phyloP scores from a whole-genome alignment of 1,284 basidiomycete genomes.

The Fomitiporia mediterranea region DNA sequence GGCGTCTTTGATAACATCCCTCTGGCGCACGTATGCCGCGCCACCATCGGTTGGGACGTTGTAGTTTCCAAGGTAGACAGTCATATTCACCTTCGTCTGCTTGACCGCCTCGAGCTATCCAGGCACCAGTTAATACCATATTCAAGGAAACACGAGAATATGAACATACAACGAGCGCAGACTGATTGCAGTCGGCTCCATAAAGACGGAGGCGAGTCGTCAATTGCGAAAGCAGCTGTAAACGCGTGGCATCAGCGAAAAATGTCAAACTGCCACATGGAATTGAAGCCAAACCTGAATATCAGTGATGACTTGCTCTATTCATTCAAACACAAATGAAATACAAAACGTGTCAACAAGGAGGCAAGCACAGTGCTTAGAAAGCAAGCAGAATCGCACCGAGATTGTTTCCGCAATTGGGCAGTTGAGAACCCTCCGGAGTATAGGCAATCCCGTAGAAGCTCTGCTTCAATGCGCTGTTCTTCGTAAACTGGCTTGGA shows the following conservation, averaged over 20 bases:
- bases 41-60: conserved; percentile 56
- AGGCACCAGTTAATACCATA: conserved; percentile 7
- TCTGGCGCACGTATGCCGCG: conserved; percentile 70
- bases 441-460: conserved; percentile 78
- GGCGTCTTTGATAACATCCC: conserved; percentile 58
- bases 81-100: conserved; percentile 85
- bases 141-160: no score
- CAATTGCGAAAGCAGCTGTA: conserved; percentile 53
- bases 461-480: conserved; percentile 52
- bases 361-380: conserved; percentile 2
- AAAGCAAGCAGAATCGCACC: conserved; percentile 30
- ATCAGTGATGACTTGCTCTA: conserved; percentile 19
- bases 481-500: conserved; percentile 61
- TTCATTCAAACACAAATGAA: background rate
- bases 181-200: conserved; percentile 55
- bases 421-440: conserved; percentile 50
- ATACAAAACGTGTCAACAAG: background rate
- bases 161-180: conserved; percentile 44
- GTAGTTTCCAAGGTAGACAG: conserved; percentile 84
- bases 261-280: background rate
- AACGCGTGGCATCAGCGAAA: background rate
- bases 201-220: conserved; percentile 54
- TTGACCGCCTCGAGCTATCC: conserved; percentile 72
- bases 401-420: conserved; percentile 45
- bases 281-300: conserved; percentile 15